Percentiles rank a stretch among this genome's conserved stretches.
Conservation (phyloP, 129 eudicot species). For the Smallanthus sonchifolius region DNA sequence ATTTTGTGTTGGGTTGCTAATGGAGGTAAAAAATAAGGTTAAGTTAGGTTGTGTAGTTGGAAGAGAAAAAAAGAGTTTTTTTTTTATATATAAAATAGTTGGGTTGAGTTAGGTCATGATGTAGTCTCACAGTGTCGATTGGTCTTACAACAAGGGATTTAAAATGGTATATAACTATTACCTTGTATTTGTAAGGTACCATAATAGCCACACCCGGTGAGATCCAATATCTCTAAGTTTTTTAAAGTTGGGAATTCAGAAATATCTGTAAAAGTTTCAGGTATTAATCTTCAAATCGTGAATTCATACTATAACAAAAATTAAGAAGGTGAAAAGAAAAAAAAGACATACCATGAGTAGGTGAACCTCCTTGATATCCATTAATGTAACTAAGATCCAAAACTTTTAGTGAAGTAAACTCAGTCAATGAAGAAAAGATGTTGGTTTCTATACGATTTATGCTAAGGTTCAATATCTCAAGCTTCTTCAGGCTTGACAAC, state of each 20-base stretch:
- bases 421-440: slow-evolving; percentile 3
- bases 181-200: slow-evolving; percentile 15
- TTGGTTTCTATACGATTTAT: neutral
- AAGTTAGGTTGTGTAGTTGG: no score
- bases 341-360: neutral
- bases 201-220: neutral
- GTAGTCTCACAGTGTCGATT: neutral
- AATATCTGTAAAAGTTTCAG: neutral
- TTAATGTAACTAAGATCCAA: neutral
- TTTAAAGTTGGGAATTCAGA: neutral
- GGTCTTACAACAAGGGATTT: neutral
- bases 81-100: no score
- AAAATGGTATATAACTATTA: neutral
- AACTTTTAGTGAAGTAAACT: neutral
- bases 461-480: slow-evolving; percentile 1
- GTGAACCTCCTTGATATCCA: neutral
- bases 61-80: no score
- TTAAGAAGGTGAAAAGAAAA: neutral
- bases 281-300: neutral
- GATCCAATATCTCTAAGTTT: slow-evolving; percentile 13
- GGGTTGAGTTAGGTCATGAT: no score
- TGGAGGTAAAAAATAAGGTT: no score
- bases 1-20: no score
- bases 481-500: slow-evolving; percentile 4
- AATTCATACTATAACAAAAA: neutral